These are phyloP conservation scores for Datisca glomerata DNA, from an alignment of 306 rosid species.

Conservation along the genomic window DNA sequence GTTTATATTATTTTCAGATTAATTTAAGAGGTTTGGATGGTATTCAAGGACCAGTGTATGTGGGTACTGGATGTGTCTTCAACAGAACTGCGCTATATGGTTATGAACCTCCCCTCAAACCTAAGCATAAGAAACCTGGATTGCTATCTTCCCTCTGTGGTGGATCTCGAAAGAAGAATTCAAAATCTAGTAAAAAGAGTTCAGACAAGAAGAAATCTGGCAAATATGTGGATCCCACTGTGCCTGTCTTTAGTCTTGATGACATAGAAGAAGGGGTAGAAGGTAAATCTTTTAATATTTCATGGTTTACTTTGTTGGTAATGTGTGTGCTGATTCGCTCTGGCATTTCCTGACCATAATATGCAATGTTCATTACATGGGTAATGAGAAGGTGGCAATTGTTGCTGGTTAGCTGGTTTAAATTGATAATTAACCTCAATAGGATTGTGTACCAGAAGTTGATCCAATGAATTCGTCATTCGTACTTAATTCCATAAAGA, in stretches of 20 bases:
- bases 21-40: conserved; percentile 98
- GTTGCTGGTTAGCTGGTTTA: background rate
- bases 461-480: no score
- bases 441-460: no score
- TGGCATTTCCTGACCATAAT: conserved; percentile 1
- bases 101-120: conserved; percentile 81
- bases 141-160: conserved; percentile 61
- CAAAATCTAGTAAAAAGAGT: conserved; percentile 63
- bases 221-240: conserved; percentile 64
- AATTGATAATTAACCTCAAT: background rate
- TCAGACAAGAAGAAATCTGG: conserved; percentile 74
- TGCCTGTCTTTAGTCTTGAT: conserved; percentile 74
- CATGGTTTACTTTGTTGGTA: conserved; percentile 2
- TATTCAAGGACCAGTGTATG: conserved; percentile 96
- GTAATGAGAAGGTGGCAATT: conserved; percentile 1
- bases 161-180: conserved; percentile 54
- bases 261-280: conserved; percentile 96
- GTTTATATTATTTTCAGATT: conserved; percentile 40
- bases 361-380: conserved; percentile 1
- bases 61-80: conserved; percentile 97
- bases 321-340: background rate
- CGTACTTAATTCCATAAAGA: no score
- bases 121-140: conserved; percentile 66
- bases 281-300: conserved; percentile 38
- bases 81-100: conserved; percentile 91